A percentile compares a stretch with the other conserved stretches of the same genome.
phyloP scores from a whole-genome alignment of 2,329 filamentous ascomycete species.

The Microdochium bolleyi region DNA sequence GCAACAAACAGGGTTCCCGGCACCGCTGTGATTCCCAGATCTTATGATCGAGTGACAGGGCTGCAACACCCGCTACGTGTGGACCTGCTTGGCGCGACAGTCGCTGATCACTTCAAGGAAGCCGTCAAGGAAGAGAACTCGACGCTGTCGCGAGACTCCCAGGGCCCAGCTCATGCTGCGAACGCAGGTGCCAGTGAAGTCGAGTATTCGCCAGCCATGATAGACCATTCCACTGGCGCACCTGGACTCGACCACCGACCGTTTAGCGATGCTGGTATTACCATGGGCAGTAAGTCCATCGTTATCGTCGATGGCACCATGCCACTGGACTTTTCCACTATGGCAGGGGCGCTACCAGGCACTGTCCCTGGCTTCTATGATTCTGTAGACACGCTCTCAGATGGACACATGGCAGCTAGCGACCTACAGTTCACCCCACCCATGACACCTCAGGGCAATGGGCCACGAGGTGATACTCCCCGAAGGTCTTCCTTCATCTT shows the following conservation, averaged over 20 bases:
- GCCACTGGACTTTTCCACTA: conserved; percentile 37
- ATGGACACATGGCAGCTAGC: conserved; percentile 38
- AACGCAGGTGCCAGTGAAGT: conserved; percentile 6
- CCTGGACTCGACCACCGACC: conserved; percentile 28
- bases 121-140: conserved; percentile 59
- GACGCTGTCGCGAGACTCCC: neutral
- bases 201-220: conserved; percentile 34
- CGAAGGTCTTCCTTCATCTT: conserved; percentile 48
- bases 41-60: conserved; percentile 30
- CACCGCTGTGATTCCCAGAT: conserved; percentile 52
- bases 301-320: conserved; percentile 72
- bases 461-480: conserved; percentile 28
- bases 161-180: neutral
- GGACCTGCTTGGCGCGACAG: conserved; percentile 73
- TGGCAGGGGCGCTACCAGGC: conserved; percentile 43
- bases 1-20: conserved; percentile 52
- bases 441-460: conserved; percentile 46
- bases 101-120: conserved; percentile 71
- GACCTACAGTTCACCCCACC: conserved; percentile 50
- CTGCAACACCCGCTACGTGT: conserved; percentile 55
- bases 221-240: conserved; percentile 32
- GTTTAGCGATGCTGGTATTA: conserved; percentile 52
- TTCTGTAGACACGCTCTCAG: conserved; percentile 45
- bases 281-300: conserved; percentile 80
- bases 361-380: conserved; percentile 32